Evolutionary conservation across 2,329 filamentous ascomycete genomes (phyloP).

Genomic region (Bertia moriformis): DNA sequence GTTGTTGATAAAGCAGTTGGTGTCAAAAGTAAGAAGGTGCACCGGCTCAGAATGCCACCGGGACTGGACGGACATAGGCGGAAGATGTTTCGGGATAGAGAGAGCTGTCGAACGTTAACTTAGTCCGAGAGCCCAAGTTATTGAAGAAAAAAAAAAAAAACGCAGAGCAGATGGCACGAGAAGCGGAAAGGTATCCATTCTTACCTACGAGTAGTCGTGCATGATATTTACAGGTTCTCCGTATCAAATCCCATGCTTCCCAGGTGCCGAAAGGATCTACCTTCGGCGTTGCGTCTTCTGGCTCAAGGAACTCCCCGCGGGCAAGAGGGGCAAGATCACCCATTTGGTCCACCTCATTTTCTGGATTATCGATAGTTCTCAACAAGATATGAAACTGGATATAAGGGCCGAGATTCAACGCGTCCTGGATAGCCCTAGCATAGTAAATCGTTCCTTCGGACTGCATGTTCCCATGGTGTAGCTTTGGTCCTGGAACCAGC

Average conservation of each 20-base stretch:
- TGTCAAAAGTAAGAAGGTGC: conserved; percentile 35
- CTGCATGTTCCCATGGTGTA: conserved; percentile 34
- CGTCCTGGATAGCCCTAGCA: conserved; percentile 70
- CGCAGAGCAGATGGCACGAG: no score
- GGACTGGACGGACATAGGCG: conserved; percentile 35
- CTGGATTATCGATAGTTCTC: conserved; percentile 66
- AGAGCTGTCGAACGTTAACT: conserved; percentile 26
- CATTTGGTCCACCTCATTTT: conserved; percentile 32
- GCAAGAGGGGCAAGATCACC: conserved; percentile 25
- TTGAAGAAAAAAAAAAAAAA: no score
- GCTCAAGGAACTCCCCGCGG: conserved; percentile 18
- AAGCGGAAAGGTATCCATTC: conserved; percentile 17
- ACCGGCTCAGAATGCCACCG: conserved; percentile 51
- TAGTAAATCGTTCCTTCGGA: conserved; percentile 55
- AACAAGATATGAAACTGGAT: conserved; percentile 69
- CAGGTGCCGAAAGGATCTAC: conserved; percentile 63
- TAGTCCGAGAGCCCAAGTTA: conserved; percentile 6
- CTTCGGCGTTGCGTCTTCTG: neutral
- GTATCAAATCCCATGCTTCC: conserved; percentile 87
- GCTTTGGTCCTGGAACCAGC: conserved; percentile 63
- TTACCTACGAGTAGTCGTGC: conserved; percentile 70
- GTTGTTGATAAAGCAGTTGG: conserved; percentile 38
- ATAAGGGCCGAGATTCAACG: conserved; percentile 58
- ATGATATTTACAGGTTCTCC: conserved; percentile 75
- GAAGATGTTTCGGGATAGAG: conserved; percentile 41